Evolutionary conservation across 225 moss, liverwort and hornwort species (phyloP).

Genomic region (Lunularia cruciata): DNA sequence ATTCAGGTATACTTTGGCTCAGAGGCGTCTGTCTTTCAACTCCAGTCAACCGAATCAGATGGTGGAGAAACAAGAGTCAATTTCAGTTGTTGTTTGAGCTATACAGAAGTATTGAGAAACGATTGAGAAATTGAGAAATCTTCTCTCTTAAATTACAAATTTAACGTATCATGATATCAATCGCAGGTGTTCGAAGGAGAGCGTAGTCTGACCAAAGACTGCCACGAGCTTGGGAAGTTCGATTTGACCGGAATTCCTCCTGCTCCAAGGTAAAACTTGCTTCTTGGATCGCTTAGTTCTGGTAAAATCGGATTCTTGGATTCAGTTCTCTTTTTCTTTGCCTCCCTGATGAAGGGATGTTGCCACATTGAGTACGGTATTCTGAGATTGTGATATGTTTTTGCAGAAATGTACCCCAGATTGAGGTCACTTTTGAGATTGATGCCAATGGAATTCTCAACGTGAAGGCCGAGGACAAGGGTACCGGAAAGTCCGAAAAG

Average conservation of each 20-base stretch:
- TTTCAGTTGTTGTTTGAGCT: not conserved
- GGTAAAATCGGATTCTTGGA: not conserved
- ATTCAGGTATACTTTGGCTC: constrained; percentile 37
- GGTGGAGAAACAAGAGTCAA: no score
- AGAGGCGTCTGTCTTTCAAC: no score
- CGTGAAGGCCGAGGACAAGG: constrained; percentile 55
- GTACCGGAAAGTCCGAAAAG: constrained; percentile 59
- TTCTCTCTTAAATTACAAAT: no score
- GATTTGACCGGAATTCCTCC: constrained; percentile 53
- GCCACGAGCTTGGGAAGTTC: constrained; percentile 55
- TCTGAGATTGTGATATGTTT: no score
- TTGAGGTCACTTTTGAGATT: constrained; percentile 58
- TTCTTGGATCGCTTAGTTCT: not conserved
- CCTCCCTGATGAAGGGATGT: no score
- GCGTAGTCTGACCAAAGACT: constrained; percentile 53
- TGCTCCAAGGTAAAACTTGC: constrained; percentile 30
- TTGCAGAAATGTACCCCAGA: constrained; percentile 53
- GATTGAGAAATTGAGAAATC: no score
- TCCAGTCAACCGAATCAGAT: no score
- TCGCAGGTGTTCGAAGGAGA: constrained; percentile 56
- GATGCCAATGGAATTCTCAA: constrained; percentile 61
- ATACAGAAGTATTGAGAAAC: no score
- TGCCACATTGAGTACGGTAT: not conserved
- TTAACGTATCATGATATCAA: not conserved
- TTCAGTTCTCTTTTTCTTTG: not conserved